Percentiles rank a stretch among this genome's conserved stretches.
Conservation (phyloP, 106 monocot genomes). For the Acorus calamus region DNA sequence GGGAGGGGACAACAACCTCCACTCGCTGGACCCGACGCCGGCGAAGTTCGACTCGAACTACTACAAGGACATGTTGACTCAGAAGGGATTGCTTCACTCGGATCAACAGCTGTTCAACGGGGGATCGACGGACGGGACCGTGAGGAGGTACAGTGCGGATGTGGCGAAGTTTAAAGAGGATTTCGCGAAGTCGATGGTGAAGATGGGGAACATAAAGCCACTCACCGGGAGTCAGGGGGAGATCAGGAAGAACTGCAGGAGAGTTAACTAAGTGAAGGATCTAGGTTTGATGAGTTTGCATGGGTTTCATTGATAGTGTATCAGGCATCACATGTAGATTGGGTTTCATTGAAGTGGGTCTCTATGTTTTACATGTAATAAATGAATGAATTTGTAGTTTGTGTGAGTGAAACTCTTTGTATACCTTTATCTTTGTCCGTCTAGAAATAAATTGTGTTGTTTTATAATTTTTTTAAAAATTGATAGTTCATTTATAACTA, state of each 20-base stretch:
- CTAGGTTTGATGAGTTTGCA: background rate
- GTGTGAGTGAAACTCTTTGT: no score
- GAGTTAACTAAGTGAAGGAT: slow-evolving; percentile 13
- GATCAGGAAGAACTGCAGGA: slow-evolving; percentile 17
- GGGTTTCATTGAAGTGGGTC: no score
- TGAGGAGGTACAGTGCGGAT: slow-evolving; percentile 17
- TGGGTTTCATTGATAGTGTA: no score
- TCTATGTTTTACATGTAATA: no score
- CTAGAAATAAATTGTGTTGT: no score
- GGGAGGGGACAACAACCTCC: slow-evolving; percentile 10
- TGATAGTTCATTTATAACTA: no score
- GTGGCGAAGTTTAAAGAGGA: slow-evolving; percentile 10
- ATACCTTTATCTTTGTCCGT: no score
- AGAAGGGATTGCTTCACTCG: slow-evolving; percentile 21
- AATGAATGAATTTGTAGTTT: no score
- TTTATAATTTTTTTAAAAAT: no score
- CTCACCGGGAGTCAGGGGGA: slow-evolving; percentile 20
- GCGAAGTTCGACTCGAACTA: slow-evolving; percentile 18
- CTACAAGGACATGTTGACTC: slow-evolving; percentile 10
- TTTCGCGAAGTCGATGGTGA: slow-evolving; percentile 28
- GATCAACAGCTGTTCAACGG: slow-evolving; percentile 35
- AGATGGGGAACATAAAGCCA: slow-evolving; percentile 18
- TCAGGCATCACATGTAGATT: no score
- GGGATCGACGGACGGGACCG: slow-evolving; percentile 8
- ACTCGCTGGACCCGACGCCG: slow-evolving; percentile 14